Evolutionary conservation across 306 rosid species (phyloP).

Genomic region (Prunus mume): DNA sequence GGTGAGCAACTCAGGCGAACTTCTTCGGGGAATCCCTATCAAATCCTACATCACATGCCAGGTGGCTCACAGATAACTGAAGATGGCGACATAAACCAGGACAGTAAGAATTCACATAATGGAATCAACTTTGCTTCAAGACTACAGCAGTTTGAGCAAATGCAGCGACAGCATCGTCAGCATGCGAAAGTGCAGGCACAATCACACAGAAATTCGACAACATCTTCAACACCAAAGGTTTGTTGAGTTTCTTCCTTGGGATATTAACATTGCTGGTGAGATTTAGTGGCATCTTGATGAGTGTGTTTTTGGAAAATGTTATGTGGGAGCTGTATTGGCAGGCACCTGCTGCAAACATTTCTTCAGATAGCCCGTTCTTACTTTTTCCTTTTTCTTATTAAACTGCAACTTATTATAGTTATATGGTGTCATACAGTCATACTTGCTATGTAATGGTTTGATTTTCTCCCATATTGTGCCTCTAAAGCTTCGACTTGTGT

Average conservation of each 20-base stretch:
- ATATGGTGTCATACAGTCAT: not conserved
- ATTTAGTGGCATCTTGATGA: not conserved
- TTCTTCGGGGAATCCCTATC: constrained; percentile 62
- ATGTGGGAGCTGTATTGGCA: not conserved
- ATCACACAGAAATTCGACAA: constrained; percentile 26
- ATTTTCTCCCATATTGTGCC: not conserved
- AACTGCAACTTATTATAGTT: not conserved
- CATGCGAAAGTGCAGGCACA: constrained; percentile 46
- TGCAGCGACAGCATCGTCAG: constrained; percentile 75
- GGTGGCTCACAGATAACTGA: constrained; percentile 51
- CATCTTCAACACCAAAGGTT: constrained; percentile 47
- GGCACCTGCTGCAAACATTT: not conserved
- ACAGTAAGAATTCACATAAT: constrained; percentile 45
- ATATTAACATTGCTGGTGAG: not conserved
- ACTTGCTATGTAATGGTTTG: no score
- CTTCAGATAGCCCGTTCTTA: not conserved
- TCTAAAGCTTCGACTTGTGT: no score
- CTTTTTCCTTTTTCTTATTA: not conserved
- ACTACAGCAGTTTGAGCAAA: constrained; percentile 78
- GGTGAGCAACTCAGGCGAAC: constrained; percentile 54
- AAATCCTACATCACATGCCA: constrained; percentile 50
- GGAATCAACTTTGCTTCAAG: constrained; percentile 69
- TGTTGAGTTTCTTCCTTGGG: constrained; percentile 9
- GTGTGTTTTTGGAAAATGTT: not conserved
- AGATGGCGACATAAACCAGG: constrained; percentile 58